Conservation (phyloP, 2,329 filamentous ascomycete genomes). For the Alternaria viburni region DNA sequence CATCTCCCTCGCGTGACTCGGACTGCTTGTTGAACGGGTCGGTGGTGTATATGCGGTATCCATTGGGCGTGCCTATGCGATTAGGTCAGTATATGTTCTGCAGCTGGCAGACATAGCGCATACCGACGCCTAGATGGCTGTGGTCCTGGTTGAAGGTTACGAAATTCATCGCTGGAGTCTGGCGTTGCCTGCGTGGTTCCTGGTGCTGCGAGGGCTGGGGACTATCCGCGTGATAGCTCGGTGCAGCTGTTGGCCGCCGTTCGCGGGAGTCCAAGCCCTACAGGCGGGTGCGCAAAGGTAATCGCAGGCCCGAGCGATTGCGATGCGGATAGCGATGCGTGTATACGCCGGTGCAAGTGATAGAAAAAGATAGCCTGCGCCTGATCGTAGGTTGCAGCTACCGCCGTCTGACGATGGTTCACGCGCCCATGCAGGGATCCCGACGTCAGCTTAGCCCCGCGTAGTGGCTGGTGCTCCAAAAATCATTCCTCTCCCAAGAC, state of each 20-base stretch:
- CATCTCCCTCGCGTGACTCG: slow-evolving; percentile 92
- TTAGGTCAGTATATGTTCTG: slow-evolving; percentile 10
- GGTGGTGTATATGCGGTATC: slow-evolving; percentile 95
- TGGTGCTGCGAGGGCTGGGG: slow-evolving; percentile 4
- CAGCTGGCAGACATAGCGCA: slow-evolving; percentile 39
- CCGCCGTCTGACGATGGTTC: slow-evolving; percentile 14
- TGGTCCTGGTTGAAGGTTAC: slow-evolving; percentile 99
- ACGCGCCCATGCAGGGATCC: slow-evolving; percentile 26
- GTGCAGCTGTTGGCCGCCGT: slow-evolving; percentile 32
- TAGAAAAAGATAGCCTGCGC: slow-evolving; percentile 1
- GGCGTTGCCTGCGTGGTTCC: slow-evolving; percentile 14
- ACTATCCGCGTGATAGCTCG: slow-evolving; percentile 11
- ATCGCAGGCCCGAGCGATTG: slow-evolving; percentile 1
- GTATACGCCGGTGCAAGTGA: background rate
- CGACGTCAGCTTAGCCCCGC: slow-evolving; percentile 25
- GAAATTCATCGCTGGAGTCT: slow-evolving; percentile 76
- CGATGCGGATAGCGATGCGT: slow-evolving; percentile 18
- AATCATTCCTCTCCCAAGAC: slow-evolving; percentile 18
- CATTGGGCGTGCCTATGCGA: slow-evolving; percentile 79
- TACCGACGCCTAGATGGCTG: slow-evolving; percentile 93
- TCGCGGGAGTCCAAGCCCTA: slow-evolving; percentile 14
- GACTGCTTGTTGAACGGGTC: slow-evolving; percentile 96
- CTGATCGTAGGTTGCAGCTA: slow-evolving; percentile 11
- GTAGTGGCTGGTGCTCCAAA: slow-evolving; percentile 27
- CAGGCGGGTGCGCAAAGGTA: slow-evolving; percentile 11